Base-by-base conservation (phyloP, 2,329 filamentous ascomycete genomes). In the Pestalotiopsis sp. region DNA sequence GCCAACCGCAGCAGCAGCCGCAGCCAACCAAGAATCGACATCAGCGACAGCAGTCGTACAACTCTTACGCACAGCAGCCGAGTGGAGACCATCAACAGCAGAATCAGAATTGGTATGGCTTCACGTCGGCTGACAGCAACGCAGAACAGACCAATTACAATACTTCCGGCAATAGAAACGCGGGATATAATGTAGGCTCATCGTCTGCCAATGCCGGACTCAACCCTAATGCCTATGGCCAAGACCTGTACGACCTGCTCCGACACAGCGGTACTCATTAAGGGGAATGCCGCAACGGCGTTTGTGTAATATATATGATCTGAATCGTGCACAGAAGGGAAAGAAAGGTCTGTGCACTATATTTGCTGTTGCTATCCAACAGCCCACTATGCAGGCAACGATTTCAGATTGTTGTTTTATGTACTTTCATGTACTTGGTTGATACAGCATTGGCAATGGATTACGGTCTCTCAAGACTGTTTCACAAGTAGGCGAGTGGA, bases 21-120 rank as follows among this genome's bases (percentile, higher is more conserved):
- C 65, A 68, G 17, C 3, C 68, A 45, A 11, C 60, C 12, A 69
- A 70, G 14, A 72, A 73, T 59, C 69, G 69, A 17, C 74, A 73
- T 27, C 74, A 71, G 38, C 76, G 77, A 57, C 71, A 77, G 45
- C 75, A 76, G 39, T 65, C 69, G 2, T 78, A 78, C 66, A 71
- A 57, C 9, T 74, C 76, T 0, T 64, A 49, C n/a, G 6, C 61
- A n/a, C 38, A 52, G 12, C 39, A 45, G 20, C 3, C 20, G 5
- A 31, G 39, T 70, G 72, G 72, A 66, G 45, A 52, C 31, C 69
- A 63, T 59, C 76, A 76, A 49, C 77, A 76, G 60, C 70, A 73
- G 12, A 76, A 78, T 23, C 76, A 77, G 64, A 74, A 71, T 36
- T 81, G 80, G 80, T 81, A 80, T 68, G 74, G 76, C 6, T 78